Percentiles rank a stretch among this genome's conserved stretches.
These are phyloP conservation scores for Tetrapyrgos nigripes DNA, from an alignment of 1,284 basidiomycete genomes.

Conservation along the genomic window DNA sequence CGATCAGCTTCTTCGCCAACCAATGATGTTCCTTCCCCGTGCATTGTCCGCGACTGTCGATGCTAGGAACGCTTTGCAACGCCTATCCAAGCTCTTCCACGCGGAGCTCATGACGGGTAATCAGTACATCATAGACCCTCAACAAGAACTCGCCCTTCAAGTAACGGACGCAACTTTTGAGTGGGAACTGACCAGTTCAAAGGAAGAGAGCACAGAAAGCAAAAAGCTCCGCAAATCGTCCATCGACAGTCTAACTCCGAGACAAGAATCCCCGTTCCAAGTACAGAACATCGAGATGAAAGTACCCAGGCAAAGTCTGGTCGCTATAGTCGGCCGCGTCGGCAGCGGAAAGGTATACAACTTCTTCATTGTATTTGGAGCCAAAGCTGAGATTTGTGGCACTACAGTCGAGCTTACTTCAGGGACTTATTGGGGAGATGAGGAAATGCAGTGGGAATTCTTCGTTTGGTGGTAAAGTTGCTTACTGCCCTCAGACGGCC, in stretches of 20 bases:
- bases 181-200: conserved; percentile 56
- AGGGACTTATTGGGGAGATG: conserved; percentile 82
- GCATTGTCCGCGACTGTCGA: conserved; percentile 69
- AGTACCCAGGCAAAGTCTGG: conserved; percentile 64
- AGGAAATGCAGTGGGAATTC: conserved; percentile 58
- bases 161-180: conserved; percentile 65
- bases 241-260: conserved; percentile 9
- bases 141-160: conserved; percentile 55
- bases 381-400: background rate
- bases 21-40: conserved; percentile 75
- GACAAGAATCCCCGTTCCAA: conserved; percentile 45
- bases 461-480: conserved; percentile 67
- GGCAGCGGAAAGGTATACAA: conserved; percentile 55
- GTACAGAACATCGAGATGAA: conserved; percentile 59
- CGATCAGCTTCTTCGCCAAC: conserved; percentile 63
- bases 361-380: background rate
- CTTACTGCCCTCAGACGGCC: conserved; percentile 79
- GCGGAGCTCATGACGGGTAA: conserved; percentile 58
- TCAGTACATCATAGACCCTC: conserved; percentile 49
- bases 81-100: conserved; percentile 62
- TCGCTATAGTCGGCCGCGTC: conserved; percentile 72
- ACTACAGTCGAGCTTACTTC: conserved; percentile 61
- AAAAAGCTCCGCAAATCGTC: conserved; percentile 18
- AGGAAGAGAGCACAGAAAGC: conserved; percentile 25
- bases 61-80: conserved; percentile 63